Conservation (phyloP, 2,329 filamentous ascomycete genomes). For the Fusarium sp. region DNA sequence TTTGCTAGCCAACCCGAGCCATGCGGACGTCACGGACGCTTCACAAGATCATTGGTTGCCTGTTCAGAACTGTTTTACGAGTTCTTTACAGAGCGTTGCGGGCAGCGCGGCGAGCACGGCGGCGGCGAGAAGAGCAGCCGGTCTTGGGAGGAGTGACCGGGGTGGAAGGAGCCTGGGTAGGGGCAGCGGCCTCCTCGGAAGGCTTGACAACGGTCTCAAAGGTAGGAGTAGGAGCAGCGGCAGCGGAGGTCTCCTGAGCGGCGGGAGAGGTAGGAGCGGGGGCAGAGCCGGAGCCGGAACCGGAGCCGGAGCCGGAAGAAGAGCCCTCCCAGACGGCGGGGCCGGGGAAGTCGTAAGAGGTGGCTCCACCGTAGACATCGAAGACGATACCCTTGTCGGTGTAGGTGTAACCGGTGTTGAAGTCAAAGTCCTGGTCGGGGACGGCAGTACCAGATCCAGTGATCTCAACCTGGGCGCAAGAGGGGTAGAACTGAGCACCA, state of each 20-base stretch:
- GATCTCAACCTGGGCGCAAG: constrained; percentile 70
- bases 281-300: constrained; percentile 16
- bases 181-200: constrained; percentile 24
- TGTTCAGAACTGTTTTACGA: constrained; percentile 18
- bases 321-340: constrained; percentile 47
- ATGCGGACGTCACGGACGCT: constrained; percentile 25
- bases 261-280: constrained; percentile 20
- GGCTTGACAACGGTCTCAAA: constrained; percentile 39
- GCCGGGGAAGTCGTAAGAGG: constrained; percentile 51
- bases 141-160: constrained; percentile 33
- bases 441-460: constrained; percentile 57
- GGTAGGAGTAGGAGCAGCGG: constrained; percentile 33
- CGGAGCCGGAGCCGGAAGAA: constrained; percentile 31
- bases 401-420: constrained; percentile 66
- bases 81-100: constrained; percentile 37
- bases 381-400: constrained; percentile 67
- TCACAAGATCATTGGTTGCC: neutral
- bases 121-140: constrained; percentile 39
- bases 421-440: constrained; percentile 57
- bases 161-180: constrained; percentile 20
- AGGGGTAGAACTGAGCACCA: constrained; percentile 60
- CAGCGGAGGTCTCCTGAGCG: constrained; percentile 11
- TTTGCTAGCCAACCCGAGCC: constrained; percentile 9
- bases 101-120: constrained; percentile 38
- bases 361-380: constrained; percentile 63